Percentiles rank a stretch among this genome's conserved stretches.
phyloP scores from a whole-genome alignment of 179 eudicot species.

The Spergularia azorica region DNA sequence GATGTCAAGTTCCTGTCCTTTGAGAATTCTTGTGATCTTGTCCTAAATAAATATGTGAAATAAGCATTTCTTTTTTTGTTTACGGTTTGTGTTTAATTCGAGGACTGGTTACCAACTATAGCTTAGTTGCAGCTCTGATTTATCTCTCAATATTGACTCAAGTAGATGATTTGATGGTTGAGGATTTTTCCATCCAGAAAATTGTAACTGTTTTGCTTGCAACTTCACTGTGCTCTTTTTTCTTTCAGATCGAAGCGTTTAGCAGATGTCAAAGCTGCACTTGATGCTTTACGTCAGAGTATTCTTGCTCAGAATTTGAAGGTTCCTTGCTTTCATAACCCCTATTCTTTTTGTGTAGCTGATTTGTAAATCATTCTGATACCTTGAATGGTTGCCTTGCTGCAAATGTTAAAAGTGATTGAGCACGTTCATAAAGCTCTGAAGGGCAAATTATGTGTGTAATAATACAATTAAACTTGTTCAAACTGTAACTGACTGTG shows the following conservation, averaged over 20 bases:
- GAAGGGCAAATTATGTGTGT: background rate
- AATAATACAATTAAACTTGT: too few relatives aligned
- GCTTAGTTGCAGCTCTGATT: background rate
- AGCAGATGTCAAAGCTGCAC: background rate
- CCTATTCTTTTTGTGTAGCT: background rate
- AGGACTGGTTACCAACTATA: background rate
- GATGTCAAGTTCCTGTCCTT: too few relatives aligned
- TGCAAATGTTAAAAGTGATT: background rate
- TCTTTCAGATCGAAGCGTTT: conserved; percentile 16
- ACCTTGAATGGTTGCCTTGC: background rate
- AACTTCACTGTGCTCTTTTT: background rate
- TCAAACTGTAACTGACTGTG: background rate
- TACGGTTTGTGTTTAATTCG: background rate
- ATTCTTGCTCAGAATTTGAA: background rate
- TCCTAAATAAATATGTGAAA: too few relatives aligned
- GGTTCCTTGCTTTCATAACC: conserved; percentile 5
- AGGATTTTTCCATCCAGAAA: background rate
- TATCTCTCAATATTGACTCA: background rate
- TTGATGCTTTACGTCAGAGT: background rate
- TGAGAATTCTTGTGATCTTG: too few relatives aligned
- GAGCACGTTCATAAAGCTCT: background rate
- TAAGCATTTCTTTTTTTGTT: background rate
- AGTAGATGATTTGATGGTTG: background rate
- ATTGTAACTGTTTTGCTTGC: background rate
- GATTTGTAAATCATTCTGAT: background rate